Evolutionary conservation across 805 yeast species (phyloP), one percentile per base, ranked within the genome.

Genomic region (Wickerhamiella australiensis): DNA sequence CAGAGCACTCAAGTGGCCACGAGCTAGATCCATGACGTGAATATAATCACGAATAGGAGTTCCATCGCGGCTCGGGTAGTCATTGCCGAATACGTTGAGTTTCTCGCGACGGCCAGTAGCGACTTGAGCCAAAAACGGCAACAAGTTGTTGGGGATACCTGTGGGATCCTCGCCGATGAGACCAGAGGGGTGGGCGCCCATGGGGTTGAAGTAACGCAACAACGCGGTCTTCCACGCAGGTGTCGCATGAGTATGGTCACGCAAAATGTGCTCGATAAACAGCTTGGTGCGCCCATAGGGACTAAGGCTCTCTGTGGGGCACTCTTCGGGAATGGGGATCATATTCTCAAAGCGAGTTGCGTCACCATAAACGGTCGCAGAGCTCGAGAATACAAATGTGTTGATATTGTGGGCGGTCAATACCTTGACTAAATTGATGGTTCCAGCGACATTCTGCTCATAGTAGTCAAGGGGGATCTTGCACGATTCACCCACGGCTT

Each of bases 161-260:
- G 76, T 68, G 5, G 88, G 88, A 61, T 83, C 88, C 60, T 85
- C 94, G 35, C 94, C 94, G 52, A 84, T 71, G 31, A 77, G 65
- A 11, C 92, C 92, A 1, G 85, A 77, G 2, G 88, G 84, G 61
- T 84, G 94, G 15, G 92, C 90, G 35, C 94, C 94, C 56, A 82
- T 81, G 31, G 94, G 92, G 60, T 84, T 83, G 69, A 82, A 84
- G 65, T 83, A 85, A 51, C 92, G 73, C 59, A 85, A 68, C 46
- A 82, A 71, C 3, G 87, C 90, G 12, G 66, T 68, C 26, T 58
- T 57, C 61, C 65, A 61, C 4, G 57, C 53, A 3, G 63, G 59
- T 42, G 58, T 58, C 41, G 78, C 70, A 3, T 64, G 57, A 56
- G 75, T 68, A 22, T 77, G 64, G 60, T 80, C 87, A 29, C 72